phyloP scores from a whole-genome alignment of 352 stramenopile species.

The Phytophthora ohioensis region DNA sequence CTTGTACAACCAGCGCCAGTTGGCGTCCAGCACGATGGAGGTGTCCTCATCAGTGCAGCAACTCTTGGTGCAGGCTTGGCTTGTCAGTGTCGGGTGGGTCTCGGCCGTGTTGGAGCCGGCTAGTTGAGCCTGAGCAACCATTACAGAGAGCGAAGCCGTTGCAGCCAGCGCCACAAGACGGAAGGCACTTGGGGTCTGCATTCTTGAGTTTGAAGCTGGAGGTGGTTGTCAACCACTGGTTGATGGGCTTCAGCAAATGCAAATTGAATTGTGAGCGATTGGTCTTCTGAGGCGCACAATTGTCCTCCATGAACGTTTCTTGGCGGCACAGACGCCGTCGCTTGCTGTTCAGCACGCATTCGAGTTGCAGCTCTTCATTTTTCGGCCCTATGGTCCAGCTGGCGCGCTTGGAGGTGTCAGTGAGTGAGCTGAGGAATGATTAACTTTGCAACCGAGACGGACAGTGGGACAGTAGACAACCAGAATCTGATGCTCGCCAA shows the following conservation, averaged over 20 bases:
- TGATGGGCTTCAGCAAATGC: slow-evolving; percentile 16
- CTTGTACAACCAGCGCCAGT: slow-evolving; percentile 71
- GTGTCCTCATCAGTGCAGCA: slow-evolving; percentile 48
- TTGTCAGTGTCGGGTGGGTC: slow-evolving; percentile 52
- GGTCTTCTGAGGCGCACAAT: not conserved
- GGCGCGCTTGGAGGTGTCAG: not conserved
- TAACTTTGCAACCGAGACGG: slow-evolving; percentile 11
- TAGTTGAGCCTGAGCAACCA: not conserved
- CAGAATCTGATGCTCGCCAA: too few relatives aligned
- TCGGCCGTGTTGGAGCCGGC: slow-evolving; percentile 40
- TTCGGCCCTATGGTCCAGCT: slow-evolving; percentile 8
- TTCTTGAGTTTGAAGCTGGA: slow-evolving; percentile 8
- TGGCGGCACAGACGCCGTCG: slow-evolving; percentile 16
- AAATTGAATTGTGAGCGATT: slow-evolving; percentile 34
- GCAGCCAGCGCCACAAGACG: slow-evolving; percentile 23
- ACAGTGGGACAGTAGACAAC: slow-evolving; percentile 11
- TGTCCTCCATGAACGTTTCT: not conserved
- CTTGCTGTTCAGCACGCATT: not conserved
- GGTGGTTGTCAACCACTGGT: too few relatives aligned
- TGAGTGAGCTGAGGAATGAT: slow-evolving; percentile 4
- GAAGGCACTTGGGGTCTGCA: slow-evolving; percentile 34
- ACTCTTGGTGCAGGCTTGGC: slow-evolving; percentile 27
- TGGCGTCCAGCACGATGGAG: slow-evolving; percentile 67
- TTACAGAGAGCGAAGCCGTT: not conserved
- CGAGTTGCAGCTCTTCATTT: not conserved